Base-by-base conservation (phyloP, 2,329 filamentous ascomycete genomes). In the Triangularia verruculosa region DNA sequence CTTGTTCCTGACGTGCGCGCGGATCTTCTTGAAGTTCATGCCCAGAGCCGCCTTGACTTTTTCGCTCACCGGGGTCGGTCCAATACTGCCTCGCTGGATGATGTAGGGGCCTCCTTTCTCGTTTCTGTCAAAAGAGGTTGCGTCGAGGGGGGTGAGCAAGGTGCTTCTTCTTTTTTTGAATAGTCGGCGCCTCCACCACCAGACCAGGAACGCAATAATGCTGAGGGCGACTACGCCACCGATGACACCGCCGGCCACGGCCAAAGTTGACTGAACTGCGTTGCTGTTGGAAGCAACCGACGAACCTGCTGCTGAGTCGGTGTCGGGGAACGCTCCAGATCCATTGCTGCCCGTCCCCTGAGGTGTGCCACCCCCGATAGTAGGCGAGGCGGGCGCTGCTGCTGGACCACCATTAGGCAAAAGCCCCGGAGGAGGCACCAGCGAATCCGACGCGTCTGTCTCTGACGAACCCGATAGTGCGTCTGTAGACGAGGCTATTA, bases 171-270 rank as follows among this genome's bases (percentile, higher is more conserved):
- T 78, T 69, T 76, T 78, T 68, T 76, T 75, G 54, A 76, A 68
- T 59, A 72, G 66, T 52, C 77, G 77, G 66, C 81, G 81, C 57
- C 78, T 75, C 77, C 78, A 79, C 66, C 83, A 77, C 83, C 82
- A 86, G 9, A 84, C 67, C 2, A 84, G 65, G 47, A 86, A 77
- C 0, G 75, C 78, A 22, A 84, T 68, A 15, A 86, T 63, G 3
- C 77, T 77, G 34, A 82, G 66, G n/a, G 78, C 74, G 0, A 80
- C 78, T 1, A 83, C 70, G 3, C 79, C 79, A 27, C 83, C 84
- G 4, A 84, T 72, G 2, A 84, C 79, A 43, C 83, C 80, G 9
- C 81, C 83, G 1, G 81, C 81, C 52, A 86, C 77, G 5, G 79
- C 79, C 25, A 78, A 73, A 0, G 78, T 78, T 6, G 74, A 77